A percentile compares a stretch with the other conserved stretches of the same genome.
These are phyloP conservation scores for Astrothelium subdiscretum DNA, from an alignment of 495 filamentous ascomycete genomes.

Conservation along the genomic window DNA sequence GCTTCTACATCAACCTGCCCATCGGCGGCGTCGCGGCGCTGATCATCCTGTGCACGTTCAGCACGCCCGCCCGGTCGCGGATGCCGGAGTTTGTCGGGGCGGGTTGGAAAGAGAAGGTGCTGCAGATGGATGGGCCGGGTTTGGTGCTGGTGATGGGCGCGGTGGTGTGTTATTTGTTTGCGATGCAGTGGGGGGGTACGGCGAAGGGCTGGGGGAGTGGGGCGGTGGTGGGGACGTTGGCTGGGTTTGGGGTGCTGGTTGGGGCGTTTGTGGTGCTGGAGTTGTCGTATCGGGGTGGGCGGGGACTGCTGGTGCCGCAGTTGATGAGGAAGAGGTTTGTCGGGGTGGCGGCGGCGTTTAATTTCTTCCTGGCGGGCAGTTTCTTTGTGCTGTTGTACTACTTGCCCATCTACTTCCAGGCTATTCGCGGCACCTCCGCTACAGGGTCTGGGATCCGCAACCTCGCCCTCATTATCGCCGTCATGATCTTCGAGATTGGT, in stretches of 20 bases:
- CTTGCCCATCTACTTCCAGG: conserved; percentile 23
- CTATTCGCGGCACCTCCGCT: conserved; percentile 9
- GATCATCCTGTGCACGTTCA: conserved; percentile 5
- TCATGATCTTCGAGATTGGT: conserved; percentile 1
- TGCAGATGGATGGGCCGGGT: conserved; percentile 16
- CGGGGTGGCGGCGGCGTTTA: conserved; percentile 5
- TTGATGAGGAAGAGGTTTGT: conserved; percentile 10
- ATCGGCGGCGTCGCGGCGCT: conserved; percentile 1
- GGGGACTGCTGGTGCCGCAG: conserved; percentile 16
- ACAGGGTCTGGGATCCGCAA: conserved; percentile 12
- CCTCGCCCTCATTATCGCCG: conserved; percentile 12
- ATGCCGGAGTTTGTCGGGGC: conserved; percentile 7
- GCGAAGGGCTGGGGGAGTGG: conserved; percentile 18
- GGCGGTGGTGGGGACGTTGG: conserved; percentile 35
- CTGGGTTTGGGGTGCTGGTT: conserved; percentile 24
- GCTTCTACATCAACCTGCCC: conserved; percentile 15
- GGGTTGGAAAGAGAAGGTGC: conserved; percentile 16
- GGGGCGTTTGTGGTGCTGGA: conserved; percentile 11
- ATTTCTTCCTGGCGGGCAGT: conserved; percentile 15
- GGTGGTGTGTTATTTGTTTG: conserved; percentile 14
- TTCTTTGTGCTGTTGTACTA: conserved; percentile 12
- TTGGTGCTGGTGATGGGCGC: conserved; percentile 11
- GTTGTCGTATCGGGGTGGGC: conserved; percentile 7
- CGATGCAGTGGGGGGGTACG: conserved; percentile 19
- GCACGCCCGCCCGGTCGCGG: conserved; percentile 30